phyloP scores from a whole-genome alignment of 805 yeast species.

The Metschnikowia amazonensis region DNA sequence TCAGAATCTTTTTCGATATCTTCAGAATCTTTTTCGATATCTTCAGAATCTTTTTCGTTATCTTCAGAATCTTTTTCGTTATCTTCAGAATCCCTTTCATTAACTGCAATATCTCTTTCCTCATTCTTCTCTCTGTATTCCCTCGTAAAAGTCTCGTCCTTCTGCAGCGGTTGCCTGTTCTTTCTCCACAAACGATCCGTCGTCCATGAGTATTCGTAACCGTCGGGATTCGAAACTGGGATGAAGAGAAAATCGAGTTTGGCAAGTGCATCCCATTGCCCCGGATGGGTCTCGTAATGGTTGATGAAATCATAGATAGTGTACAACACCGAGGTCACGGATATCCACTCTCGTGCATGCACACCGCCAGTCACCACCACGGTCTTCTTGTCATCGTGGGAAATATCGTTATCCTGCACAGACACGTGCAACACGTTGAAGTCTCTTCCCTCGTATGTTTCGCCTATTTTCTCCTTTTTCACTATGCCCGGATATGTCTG shows the following conservation, averaged over 20 bases:
- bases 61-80: no score
- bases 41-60: no score
- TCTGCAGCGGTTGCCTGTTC: slow-evolving; percentile 57
- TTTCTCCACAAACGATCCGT: slow-evolving; percentile 84
- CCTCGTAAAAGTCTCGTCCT: no score
- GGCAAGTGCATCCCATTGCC: slow-evolving; percentile 46
- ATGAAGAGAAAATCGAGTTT: slow-evolving; percentile 68
- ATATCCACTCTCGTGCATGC: slow-evolving; percentile 90
- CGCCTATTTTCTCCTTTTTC: slow-evolving; percentile 65
- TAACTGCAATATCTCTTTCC: background rate
- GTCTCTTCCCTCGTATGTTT: slow-evolving; percentile 70
- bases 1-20: no score
- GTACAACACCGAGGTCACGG: slow-evolving; percentile 66
- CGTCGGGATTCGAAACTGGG: slow-evolving; percentile 90
- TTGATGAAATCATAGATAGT: slow-evolving; percentile 38
- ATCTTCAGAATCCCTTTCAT: no score
- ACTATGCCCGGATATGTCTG: slow-evolving; percentile 63
- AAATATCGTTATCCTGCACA: slow-evolving; percentile 35
- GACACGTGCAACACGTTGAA: slow-evolving; percentile 64
- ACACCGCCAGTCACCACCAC: slow-evolving; percentile 78
- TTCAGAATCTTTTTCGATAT: no score
- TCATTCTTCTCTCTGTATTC: no score
- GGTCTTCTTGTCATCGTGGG: slow-evolving; percentile 47
- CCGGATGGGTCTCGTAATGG: slow-evolving; percentile 29
- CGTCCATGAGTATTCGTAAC: slow-evolving; percentile 80